Evolutionary conservation across 2,329 filamentous ascomycete species (phyloP).

Genomic region (Xenosphaeropsis pyriputrescens): DNA sequence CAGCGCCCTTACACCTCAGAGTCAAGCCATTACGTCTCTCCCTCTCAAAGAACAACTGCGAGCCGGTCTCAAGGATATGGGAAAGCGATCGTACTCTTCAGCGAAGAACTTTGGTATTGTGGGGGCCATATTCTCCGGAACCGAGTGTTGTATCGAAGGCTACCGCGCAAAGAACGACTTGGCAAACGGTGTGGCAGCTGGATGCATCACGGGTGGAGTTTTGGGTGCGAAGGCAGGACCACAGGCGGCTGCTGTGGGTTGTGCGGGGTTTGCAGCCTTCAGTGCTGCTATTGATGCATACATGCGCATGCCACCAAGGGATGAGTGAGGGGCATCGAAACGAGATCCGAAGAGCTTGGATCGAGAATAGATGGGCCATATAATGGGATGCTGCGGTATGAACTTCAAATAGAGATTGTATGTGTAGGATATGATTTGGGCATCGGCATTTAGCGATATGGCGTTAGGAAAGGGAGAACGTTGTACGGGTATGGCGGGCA

Average conservation of each 20-base stretch:
- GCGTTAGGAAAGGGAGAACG: no score
- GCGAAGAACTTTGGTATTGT: constrained; percentile 95
- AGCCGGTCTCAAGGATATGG: constrained; percentile 90
- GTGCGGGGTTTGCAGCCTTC: constrained; percentile 87
- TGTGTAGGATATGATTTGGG: no score
- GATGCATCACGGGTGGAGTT: constrained; percentile 82
- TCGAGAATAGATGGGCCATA: no score
- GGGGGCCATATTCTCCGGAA: constrained; percentile 79
- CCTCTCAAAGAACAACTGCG: constrained; percentile 75
- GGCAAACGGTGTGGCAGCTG: constrained; percentile 72
- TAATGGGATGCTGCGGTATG: no score
- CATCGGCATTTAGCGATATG: no score
- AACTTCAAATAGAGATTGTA: no score
- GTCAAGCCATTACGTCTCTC: constrained; percentile 39
- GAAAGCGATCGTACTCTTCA: constrained; percentile 61
- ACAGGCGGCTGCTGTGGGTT: constrained; percentile 75
- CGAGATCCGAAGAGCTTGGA: no score
- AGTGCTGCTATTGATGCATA: constrained; percentile 84
- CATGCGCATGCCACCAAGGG: constrained; percentile 64
- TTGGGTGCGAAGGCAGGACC: constrained; percentile 78
- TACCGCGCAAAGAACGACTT: constrained; percentile 88
- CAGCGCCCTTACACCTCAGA: constrained; percentile 50
- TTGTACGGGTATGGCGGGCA: no score
- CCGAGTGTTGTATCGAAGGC: constrained; percentile 92
- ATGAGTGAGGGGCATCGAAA: constrained; percentile 16